phyloP scores from a whole-genome alignment of 768 basidiomycete genomes.

The Naematelia encephala region DNA sequence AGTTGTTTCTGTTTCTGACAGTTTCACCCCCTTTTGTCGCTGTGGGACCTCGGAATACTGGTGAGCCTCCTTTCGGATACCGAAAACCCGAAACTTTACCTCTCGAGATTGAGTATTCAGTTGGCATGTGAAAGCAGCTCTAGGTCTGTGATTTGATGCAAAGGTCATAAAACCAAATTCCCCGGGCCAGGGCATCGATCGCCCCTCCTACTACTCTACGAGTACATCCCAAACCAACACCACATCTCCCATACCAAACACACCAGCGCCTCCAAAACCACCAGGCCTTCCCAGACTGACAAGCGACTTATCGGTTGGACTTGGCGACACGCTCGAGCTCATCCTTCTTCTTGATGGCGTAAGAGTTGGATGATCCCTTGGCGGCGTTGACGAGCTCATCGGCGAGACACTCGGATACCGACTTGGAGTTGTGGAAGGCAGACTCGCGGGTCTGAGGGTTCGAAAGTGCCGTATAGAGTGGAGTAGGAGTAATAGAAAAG shows the following conservation, averaged over 20 bases:
- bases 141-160: slow-evolving; percentile 2
- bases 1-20: no score
- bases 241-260: not conserved
- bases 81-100: not conserved
- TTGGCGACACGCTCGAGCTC: slow-evolving; percentile 99
- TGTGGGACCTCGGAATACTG: no score
- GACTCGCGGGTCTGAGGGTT: slow-evolving; percentile 85
- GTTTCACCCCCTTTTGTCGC: no score
- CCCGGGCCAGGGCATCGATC: slow-evolving; percentile 10
- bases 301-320: slow-evolving; percentile 86
- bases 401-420: slow-evolving; percentile 96
- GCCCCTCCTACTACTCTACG: slow-evolving; percentile 7
- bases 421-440: slow-evolving; percentile 99
- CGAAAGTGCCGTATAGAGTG: not conserved
- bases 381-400: slow-evolving; percentile 99
- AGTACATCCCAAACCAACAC: not conserved
- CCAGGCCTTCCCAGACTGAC: slow-evolving; percentile 2
- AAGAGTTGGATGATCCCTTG: slow-evolving; percentile 99
- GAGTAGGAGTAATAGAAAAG: not conserved
- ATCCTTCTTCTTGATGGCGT: slow-evolving; percentile 99
- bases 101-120: no score
- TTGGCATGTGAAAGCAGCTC: no score
- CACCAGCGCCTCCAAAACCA: not conserved
- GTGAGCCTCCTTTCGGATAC: not conserved
- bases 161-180: slow-evolving; percentile 8